Conservation (phyloP, 139 green algal species). For the Closterium sp. region DNA sequence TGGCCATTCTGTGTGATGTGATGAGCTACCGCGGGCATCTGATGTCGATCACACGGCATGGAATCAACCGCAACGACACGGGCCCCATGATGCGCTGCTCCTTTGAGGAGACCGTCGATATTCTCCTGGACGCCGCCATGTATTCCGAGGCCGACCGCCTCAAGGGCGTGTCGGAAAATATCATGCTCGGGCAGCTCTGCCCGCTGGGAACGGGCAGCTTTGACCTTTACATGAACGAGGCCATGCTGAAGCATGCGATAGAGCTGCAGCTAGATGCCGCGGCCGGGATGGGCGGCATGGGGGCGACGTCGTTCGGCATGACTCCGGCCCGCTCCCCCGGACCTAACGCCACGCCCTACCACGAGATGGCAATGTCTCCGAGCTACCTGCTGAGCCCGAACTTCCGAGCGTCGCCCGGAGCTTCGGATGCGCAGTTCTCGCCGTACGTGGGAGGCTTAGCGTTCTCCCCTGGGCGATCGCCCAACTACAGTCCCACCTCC, state of each 20-base stretch:
- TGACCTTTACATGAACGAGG: constrained; percentile 88
- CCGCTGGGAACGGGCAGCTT: constrained; percentile 74
- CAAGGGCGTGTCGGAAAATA: constrained; percentile 90
- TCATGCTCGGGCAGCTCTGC: constrained; percentile 89
- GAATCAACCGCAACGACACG: constrained; percentile 94
- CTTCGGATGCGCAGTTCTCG: constrained; percentile 49
- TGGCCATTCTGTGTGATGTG: constrained; percentile 83
- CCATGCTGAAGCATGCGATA: constrained; percentile 78
- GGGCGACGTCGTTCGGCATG: constrained; percentile 14
- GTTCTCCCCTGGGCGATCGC: constrained; percentile 47
- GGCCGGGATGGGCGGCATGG: constrained; percentile 5
- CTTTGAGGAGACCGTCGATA: constrained; percentile 99
- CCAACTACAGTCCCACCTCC: constrained; percentile 36
- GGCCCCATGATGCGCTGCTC: constrained; percentile 86
- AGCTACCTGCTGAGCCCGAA: constrained; percentile 47
- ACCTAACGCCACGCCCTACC: constrained; percentile 23
- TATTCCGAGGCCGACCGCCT: constrained; percentile 77
- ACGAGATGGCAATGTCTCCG: constrained; percentile 55
- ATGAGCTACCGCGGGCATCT: constrained; percentile 92
- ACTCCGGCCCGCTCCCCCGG: constrained; percentile 33
- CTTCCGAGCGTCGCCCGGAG: constrained; percentile 54
- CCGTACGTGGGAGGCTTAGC: constrained; percentile 36
- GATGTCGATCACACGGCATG: constrained; percentile 98
- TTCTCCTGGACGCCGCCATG: constrained; percentile 81
- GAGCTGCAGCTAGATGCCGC: constrained; percentile 68